Evolutionary conservation across 306 rosid genomes (phyloP), one percentile per base, ranked within the genome.

Genomic region (Dryas drummondii): DNA sequence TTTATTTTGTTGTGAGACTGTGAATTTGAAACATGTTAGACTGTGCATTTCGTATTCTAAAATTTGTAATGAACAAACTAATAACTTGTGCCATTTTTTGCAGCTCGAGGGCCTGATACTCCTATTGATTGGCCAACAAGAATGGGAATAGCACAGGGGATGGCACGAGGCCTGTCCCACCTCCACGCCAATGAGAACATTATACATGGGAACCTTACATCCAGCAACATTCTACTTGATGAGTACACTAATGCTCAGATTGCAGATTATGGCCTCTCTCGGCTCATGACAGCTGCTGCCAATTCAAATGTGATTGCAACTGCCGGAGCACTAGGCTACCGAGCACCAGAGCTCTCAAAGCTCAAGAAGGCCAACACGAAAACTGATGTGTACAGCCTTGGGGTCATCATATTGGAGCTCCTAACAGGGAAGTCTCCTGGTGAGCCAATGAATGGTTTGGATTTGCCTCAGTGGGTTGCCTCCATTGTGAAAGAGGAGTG

Each of bases 381-480:
- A 83, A 90, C 97, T 0, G 97, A 94, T 50, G 89, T 88, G 4
- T 94, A 94, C 86, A 90, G 96, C 84, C 94, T 94, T 50, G 97
- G 98, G 66, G 97, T 94, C 37, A 88, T 94, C 91, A 86, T 91
- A 80, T 82, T 94, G 84, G 98, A 94, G 80, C 96, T 90, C 65
- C 91, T 91, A 73, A 94, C 97, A 9, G 96, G 98, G 57, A 94
- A 91, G 79, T 89, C 96, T 70, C 96, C 98, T 4, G 92, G 93
- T 14, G 97, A 91, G 80, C 89, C 93, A 9, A 74, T 87, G 91
- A 86, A 90, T 50, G 98, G 98, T 5, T 78, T 87, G 70, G 97
- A 94, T 86, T 86, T 94, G 80, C 98, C 98, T 42, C 98, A 87
- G 66, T 94, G 98, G 98, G 97, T 94, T 77, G 98, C 98, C 56